Conservation (phyloP, 2,329 filamentous ascomycete genomes). For the Alternaria postmessia region DNA sequence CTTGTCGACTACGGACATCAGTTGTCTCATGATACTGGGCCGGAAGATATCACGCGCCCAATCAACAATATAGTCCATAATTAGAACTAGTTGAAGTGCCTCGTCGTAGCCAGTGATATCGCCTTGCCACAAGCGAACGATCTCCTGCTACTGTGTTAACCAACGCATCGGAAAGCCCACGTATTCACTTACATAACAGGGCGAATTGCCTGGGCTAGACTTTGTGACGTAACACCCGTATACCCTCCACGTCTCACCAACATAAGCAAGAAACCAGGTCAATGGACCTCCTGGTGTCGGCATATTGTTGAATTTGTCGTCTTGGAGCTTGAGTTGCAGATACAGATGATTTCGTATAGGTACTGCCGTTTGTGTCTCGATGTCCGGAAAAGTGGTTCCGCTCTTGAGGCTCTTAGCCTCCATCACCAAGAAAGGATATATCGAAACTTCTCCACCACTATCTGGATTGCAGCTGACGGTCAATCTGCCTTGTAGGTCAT, state of each 20-base stretch:
- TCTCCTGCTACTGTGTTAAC: neutral
- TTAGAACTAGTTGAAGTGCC: conserved; percentile 28
- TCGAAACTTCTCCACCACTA: conserved; percentile 11
- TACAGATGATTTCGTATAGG: conserved; percentile 23
- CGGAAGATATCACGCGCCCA: conserved; percentile 30
- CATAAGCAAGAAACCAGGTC: conserved; percentile 27
- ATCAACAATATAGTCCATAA: conserved; percentile 34
- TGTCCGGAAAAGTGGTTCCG: conserved; percentile 20
- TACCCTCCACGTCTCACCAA: conserved; percentile 28
- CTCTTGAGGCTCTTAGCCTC: conserved; percentile 29
- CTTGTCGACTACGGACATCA: conserved; percentile 15
- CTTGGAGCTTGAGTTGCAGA: conserved; percentile 21
- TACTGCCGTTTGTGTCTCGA: conserved; percentile 25
- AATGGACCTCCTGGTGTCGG: conserved; percentile 25
- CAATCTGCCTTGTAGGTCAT: conserved; percentile 9
- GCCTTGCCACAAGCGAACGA: conserved; percentile 25
- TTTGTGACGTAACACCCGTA: conserved; percentile 20
- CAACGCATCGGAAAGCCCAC: neutral
- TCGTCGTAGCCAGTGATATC: conserved; percentile 24
- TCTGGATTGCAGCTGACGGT: conserved; percentile 22
- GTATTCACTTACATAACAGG: neutral
- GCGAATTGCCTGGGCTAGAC: neutral
- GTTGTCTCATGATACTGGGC: conserved; percentile 25
- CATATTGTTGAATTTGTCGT: conserved; percentile 20
- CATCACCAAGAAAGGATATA: conserved; percentile 30